Evolutionary conservation across 257 asterid genomes (phyloP), one percentile per base, ranked within the genome.

Genomic region (Nyctanthes arbortristis): DNA sequence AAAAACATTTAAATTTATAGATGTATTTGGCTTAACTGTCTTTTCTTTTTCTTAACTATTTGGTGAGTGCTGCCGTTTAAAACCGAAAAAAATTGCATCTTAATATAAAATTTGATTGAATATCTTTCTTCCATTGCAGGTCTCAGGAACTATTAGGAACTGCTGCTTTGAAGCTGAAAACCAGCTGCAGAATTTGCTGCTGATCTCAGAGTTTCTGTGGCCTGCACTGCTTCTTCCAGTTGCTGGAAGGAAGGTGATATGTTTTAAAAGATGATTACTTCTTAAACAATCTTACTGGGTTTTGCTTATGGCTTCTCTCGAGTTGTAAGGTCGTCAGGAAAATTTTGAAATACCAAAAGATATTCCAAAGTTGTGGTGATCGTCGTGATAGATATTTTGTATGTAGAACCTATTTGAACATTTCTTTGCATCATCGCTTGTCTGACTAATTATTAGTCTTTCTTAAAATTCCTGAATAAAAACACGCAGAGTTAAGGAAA

Each of bases 121-220:
- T 69, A 52, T 47, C 18, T 60, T 67, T 68, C 12, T 29, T 68
- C 49, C 71, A 65, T 47, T 63, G 30, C 73, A 94, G 99, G 93
- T 94, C 5, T 77, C 96, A 0, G 97, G 97, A 80, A 94, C 99
- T 34, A 87, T 94, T 66, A 90, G 97, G n/a, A 94, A 94, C 82
- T 91, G 97, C 83, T 94, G 97, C 75, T 94, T 94, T 66, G 97
- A 94, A 84, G 97, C 99, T 39, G 96, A 91, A 57, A 81, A 72
- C 63, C 97, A 86, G 69, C 84, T 91, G 45, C 99, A 86, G 49
- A 83, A 89, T 81, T 79, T 94, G 76, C 96, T 94, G 72, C 80
- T 94, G 45, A 75, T 82, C 66, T 89, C 97, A 3, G 99, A 94
- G 79, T 94, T 94, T 82, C 87, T 91, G 18, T 94, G 99, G 99